Percentiles rank a stretch among this genome's conserved stretches.
phyloP scores from a whole-genome alignment of 2,329 filamentous ascomycete species.

The Exophiala xenobiotica region DNA sequence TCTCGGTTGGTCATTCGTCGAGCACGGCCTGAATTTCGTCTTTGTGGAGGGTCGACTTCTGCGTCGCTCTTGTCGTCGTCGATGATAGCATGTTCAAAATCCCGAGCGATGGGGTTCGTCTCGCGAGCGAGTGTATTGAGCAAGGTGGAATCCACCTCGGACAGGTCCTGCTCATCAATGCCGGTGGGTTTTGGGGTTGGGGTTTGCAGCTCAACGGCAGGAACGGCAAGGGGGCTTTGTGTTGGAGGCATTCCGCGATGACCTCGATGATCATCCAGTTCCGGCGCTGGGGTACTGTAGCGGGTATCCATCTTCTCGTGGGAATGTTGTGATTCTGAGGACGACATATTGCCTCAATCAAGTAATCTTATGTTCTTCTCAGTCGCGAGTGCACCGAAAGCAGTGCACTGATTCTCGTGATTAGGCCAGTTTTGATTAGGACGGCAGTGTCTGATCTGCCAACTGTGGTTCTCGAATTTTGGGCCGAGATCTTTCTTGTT shows the following conservation, averaged over 20 bases:
- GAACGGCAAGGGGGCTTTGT: conserved; percentile 53
- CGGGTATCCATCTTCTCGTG: conserved; percentile 53
- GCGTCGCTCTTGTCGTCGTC: conserved; percentile 63
- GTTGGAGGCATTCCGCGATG: conserved; percentile 36
- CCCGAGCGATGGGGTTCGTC: conserved; percentile 56
- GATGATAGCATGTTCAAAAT: conserved; percentile 82
- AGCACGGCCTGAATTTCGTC: conserved; percentile 37
- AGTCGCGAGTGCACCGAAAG: conserved; percentile 3
- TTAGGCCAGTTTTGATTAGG: conserved; percentile 17
- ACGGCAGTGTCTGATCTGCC: conserved; percentile 5
- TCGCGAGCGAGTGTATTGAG: conserved; percentile 18
- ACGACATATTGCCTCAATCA: conserved; percentile 38
- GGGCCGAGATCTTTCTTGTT: neutral
- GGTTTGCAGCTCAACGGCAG: conserved; percentile 27
- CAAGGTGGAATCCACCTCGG: conserved; percentile 39
- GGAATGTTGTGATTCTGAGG: conserved; percentile 62
- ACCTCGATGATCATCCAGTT: conserved; percentile 80
- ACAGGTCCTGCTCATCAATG: conserved; percentile 38
- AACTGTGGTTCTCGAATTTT: neutral
- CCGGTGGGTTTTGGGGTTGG: conserved; percentile 34
- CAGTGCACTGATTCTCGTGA: conserved; percentile 7
- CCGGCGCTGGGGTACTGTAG: conserved; percentile 63
- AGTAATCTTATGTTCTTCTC: neutral
- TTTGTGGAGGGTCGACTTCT: conserved; percentile 37
- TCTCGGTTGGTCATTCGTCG: conserved; percentile 28